Evolutionary conservation across 805 yeast genomes (phyloP).

Genomic region (Candida chilensis): DNA sequence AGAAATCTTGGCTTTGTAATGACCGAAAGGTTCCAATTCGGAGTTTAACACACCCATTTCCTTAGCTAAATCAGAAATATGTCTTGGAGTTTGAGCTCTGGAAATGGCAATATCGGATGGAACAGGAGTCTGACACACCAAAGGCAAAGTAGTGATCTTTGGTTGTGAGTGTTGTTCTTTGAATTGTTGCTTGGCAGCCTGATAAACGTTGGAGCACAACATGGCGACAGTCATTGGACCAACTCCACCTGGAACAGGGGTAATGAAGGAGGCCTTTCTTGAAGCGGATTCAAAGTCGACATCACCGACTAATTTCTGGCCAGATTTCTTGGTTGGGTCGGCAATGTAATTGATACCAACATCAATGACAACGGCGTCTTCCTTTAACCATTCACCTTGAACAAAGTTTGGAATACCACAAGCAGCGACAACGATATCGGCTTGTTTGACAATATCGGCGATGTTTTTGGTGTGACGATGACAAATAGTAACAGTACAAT

Average conservation of each 20-base stretch:
- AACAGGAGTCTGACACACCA: slow-evolving; percentile 39
- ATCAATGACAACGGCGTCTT: slow-evolving; percentile 80
- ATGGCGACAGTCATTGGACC: slow-evolving; percentile 99
- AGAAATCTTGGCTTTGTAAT: slow-evolving; percentile 82
- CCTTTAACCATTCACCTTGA: slow-evolving; percentile 81
- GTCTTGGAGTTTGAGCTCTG: slow-evolving; percentile 81
- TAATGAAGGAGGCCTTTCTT: slow-evolving; percentile 56
- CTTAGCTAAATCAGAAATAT: slow-evolving; percentile 61
- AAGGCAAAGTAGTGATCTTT: slow-evolving; percentile 2
- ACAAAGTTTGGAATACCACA: slow-evolving; percentile 82
- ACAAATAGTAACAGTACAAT: slow-evolving; percentile 82
- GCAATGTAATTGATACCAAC: slow-evolving; percentile 91
- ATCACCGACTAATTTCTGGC: slow-evolving; percentile 87
- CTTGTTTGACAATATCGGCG: slow-evolving; percentile 45
- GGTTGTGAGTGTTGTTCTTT: not conserved
- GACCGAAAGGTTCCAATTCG: slow-evolving; percentile 86
- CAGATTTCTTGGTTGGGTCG: slow-evolving; percentile 67
- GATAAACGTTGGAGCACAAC: slow-evolving; percentile 76
- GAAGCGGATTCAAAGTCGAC: slow-evolving; percentile 72
- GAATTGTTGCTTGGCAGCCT: slow-evolving; percentile 61
- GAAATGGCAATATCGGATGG: slow-evolving; percentile 91
- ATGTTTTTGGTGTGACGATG: slow-evolving; percentile 68
- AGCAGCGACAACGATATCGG: slow-evolving; percentile 89
- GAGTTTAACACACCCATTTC: slow-evolving; percentile 73
- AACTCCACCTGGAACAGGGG: slow-evolving; percentile 99